Base-by-base conservation (phyloP, 352 stramenopile species). In the Aphanomyces astaci region DNA sequence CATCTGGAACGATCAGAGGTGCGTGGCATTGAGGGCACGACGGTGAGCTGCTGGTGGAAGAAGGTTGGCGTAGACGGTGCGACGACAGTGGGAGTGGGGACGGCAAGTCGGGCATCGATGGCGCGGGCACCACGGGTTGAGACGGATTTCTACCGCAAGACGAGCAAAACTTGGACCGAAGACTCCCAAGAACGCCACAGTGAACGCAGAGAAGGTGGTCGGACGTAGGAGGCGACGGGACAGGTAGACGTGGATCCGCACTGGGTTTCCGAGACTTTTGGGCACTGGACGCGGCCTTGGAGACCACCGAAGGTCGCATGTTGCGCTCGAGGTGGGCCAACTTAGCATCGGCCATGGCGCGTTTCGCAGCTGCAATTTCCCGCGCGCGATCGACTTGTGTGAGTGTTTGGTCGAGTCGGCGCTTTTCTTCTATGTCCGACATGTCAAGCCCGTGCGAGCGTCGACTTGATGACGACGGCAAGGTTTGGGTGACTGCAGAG, bases 301-400 rank as follows among this genome's bases (percentile, higher is more conserved):
- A n/a, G n/a, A n/a, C n/a, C 2, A n/a, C n/a, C 27, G n/a, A 31
- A 10, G 48, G 22, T n/a, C 48, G 28, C 19, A 60, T 31, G 24
- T n/a, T 33, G 10, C 60, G 15, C 19, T 59, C 17, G 15, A 45
- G 22, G 32, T 57, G 39, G 19, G 43, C 60, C 10, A 67, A 39
- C 13, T 40, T 64, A 10, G 39, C 45, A 3, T 67, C 60, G 27
- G 60, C 60, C 36, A 62, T 62, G 19, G 60, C 60, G 13, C 36
- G 25, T 46, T 67, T 67, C 24, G 46, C 31, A 22, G 60, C 60
- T 5, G 60, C 60, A n/a, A 67, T 25, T 25, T 67, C 60, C 19
- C 28, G 39, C n/a, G 60, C 60, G 15, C 45, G 46, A 7, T 54
- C 15, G 3, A 15, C 27, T 17, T 45, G 36, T 59, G 27, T 67